Evolutionary conservation across 2,329 filamentous ascomycete species (phyloP).

Genomic region (Zymoseptoria crescenta): DNA sequence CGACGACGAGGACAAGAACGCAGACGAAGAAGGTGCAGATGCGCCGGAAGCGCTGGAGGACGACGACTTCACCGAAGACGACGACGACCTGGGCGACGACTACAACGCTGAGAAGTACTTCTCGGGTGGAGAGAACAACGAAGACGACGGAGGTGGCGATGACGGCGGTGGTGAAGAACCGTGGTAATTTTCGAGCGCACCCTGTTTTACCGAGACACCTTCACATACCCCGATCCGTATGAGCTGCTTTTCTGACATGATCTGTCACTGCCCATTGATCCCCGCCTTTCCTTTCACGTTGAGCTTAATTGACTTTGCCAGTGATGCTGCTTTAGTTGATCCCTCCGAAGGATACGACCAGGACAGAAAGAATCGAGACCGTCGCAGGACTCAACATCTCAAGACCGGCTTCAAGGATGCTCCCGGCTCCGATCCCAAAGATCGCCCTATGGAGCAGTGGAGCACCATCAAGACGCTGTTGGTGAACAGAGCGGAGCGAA

Average conservation of each 20-base stretch:
- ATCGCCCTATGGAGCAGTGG: background rate
- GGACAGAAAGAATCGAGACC: no score
- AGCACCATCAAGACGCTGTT: background rate
- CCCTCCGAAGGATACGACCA: background rate
- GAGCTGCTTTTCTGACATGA: background rate
- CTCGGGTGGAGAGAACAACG: conserved; percentile 42
- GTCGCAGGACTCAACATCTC: no score
- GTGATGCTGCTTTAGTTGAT: background rate
- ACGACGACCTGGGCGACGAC: conserved; percentile 48
- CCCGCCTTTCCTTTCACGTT: background rate
- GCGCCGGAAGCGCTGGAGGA: conserved; percentile 12
- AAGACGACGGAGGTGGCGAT: conserved; percentile 17
- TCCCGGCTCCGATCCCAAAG: background rate
- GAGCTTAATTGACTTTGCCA: background rate
- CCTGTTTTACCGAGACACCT: background rate
- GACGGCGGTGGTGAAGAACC: conserved; percentile 17
- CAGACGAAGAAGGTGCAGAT: conserved; percentile 44
- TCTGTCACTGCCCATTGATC: background rate
- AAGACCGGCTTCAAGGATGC: no score
- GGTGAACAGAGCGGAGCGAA: background rate
- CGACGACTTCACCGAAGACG: conserved; percentile 50
- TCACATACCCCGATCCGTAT: background rate
- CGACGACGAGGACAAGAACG: conserved; percentile 55
- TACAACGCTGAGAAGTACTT: conserved; percentile 47
- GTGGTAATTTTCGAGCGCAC: conserved; percentile 13